phyloP scores from a whole-genome alignment of 495 filamentous ascomycete species.

The Neurospora sp. region DNA sequence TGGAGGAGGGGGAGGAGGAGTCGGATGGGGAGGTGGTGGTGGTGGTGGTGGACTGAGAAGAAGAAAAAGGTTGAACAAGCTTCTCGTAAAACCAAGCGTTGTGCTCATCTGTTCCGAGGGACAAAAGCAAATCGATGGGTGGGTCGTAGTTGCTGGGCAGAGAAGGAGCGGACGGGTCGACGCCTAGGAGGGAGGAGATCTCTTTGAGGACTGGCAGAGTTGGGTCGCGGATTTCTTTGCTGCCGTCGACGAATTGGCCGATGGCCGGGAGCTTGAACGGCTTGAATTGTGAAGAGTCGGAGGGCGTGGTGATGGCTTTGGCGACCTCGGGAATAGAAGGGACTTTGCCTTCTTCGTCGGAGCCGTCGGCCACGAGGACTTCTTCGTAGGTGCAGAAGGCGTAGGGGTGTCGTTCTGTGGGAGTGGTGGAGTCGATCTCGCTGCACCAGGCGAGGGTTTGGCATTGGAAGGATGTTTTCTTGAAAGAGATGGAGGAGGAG shows the following conservation, averaged over 20 bases:
- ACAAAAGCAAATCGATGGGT: constrained; percentile 20
- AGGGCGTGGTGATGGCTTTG: constrained; percentile 24
- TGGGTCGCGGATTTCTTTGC: constrained; percentile 24
- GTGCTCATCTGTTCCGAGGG: constrained; percentile 23
- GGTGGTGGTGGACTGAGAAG: neutral
- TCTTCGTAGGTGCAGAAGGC: constrained; percentile 26
- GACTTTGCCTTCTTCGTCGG: constrained; percentile 4
- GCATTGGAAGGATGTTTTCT: constrained; percentile 19
- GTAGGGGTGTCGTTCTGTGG: constrained; percentile 15
- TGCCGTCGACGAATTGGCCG: constrained; percentile 26
- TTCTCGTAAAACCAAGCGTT: constrained; percentile 26
- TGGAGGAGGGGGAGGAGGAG: neutral
- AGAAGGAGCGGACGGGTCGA: neutral
- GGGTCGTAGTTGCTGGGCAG: constrained; percentile 2
- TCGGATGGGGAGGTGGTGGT: neutral
- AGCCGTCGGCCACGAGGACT: constrained; percentile 4
- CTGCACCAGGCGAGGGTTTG: constrained; percentile 25
- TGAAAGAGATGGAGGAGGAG: constrained; percentile 12
- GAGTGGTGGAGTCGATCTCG: constrained; percentile 15
- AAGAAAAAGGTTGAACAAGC: constrained; percentile 4
- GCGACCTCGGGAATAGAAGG: constrained; percentile 25
- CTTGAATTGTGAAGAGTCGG: constrained; percentile 18
- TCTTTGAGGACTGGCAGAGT: constrained; percentile 23
- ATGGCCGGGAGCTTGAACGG: constrained; percentile 22
- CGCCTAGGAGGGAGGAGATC: constrained; percentile 15